These are phyloP conservation scores for Aphanocladium album DNA, from an alignment of 2,329 filamentous ascomycete species.

Conservation along the genomic window DNA sequence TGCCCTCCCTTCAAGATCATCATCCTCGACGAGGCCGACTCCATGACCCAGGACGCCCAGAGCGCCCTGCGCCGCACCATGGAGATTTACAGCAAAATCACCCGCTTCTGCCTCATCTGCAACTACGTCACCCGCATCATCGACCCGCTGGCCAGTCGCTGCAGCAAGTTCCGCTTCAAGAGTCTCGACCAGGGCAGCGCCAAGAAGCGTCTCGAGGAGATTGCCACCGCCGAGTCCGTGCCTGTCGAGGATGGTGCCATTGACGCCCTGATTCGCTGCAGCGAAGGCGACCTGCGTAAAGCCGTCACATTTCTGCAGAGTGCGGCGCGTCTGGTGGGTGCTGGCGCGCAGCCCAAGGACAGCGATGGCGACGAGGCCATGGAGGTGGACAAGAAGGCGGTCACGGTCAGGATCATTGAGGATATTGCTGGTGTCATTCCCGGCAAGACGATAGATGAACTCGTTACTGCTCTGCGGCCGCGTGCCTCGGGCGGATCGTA, in stretches of 20 bases:
- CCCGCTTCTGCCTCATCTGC: conserved; percentile 93
- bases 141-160: conserved; percentile 87
- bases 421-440: conserved; percentile 97
- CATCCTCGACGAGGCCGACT: conserved; percentile 95
- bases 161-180: conserved; percentile 98
- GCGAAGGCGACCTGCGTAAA: conserved; percentile 90
- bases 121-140: conserved; percentile 99
- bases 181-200: conserved; percentile 84
- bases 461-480: conserved; percentile 74
- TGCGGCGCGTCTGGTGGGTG: conserved; percentile 81
- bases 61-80: conserved; percentile 89
- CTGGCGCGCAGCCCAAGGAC: conserved; percentile 44
- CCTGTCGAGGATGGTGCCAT: conserved; percentile 71
- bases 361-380: conserved; percentile 55
- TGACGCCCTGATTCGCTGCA: conserved; percentile 78
- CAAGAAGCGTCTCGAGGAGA: conserved; percentile 70
- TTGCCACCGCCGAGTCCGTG: conserved; percentile 75
- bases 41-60: conserved; percentile 98
- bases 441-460: conserved; percentile 59
- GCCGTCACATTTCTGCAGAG: conserved; percentile 96
- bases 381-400: conserved; percentile 52
- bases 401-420: conserved; percentile 78
- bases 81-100: conserved; percentile 97
- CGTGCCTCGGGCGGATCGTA: conserved; percentile 61
- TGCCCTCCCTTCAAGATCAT: conserved; percentile 99